Percentiles rank a stretch among this genome's conserved stretches.
Evolutionary conservation across 371 early-diverging fungal species (phyloP).

Genomic region (Dichotomocladium elegans): DNA sequence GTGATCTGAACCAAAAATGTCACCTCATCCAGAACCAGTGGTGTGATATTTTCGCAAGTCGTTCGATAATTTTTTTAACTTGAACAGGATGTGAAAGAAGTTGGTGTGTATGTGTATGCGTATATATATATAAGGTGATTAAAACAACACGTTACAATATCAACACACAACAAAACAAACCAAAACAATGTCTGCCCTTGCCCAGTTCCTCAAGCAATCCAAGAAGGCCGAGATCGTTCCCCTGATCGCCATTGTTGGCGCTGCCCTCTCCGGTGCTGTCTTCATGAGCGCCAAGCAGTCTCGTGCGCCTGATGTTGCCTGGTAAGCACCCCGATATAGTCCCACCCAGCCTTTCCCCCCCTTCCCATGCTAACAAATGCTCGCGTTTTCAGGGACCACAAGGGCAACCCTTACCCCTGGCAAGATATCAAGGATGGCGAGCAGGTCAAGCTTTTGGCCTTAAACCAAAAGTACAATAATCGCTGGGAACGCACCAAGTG

Average conservation of each 20-base stretch:
- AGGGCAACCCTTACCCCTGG: conserved; percentile 29
- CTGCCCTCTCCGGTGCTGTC: conserved; percentile 23
- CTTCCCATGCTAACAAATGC: too few species aligned
- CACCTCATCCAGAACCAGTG: not conserved
- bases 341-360: too few species aligned
- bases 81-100: not conserved
- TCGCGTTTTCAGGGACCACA: conserved; percentile 33
- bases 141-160: not conserved
- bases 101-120: too few species aligned
- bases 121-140: not conserved
- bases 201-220: conserved; percentile 22
- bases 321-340: too few species aligned
- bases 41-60: not conserved
- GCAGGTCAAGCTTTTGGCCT: conserved; percentile 34
- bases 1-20: not conserved
- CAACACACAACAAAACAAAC: not conserved
- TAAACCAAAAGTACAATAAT: conserved; percentile 31
- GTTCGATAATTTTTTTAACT: conserved; percentile 2
- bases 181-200: conserved; percentile 8
- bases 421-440: conserved; percentile 40
- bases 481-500: conserved; percentile 36
- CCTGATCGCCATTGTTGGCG: conserved; percentile 21
- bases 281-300: conserved; percentile 26
- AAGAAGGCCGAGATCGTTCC: conserved; percentile 34
- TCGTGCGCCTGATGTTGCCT: conserved; percentile 36